phyloP scores from a whole-genome alignment of 768 basidiomycete species.

The Russula ochroleuca region DNA sequence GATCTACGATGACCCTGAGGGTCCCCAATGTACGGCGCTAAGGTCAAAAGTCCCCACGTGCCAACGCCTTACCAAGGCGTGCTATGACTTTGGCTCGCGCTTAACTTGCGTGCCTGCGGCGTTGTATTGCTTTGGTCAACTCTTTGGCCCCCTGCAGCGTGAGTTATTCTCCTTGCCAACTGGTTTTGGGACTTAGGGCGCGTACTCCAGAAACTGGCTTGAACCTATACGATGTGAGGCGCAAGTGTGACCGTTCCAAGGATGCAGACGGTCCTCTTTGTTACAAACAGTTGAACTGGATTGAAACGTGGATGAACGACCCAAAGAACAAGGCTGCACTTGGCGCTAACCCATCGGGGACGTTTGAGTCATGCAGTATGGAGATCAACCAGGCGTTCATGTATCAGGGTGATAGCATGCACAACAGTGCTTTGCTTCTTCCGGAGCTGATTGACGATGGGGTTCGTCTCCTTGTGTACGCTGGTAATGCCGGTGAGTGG shows the following conservation, averaged over 20 bases:
- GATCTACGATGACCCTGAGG: slow-evolving; percentile 58
- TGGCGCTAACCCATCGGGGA: slow-evolving; percentile 56
- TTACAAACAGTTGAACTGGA: slow-evolving; percentile 78
- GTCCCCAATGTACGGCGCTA: slow-evolving; percentile 45
- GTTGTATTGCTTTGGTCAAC: slow-evolving; percentile 74
- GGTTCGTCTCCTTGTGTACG: slow-evolving; percentile 82
- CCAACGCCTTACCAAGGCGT: slow-evolving; percentile 47
- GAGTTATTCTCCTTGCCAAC: slow-evolving; percentile 30
- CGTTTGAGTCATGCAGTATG: slow-evolving; percentile 72
- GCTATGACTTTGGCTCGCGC: slow-evolving; percentile 45
- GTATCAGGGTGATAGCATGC: slow-evolving; percentile 81
- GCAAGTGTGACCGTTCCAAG: slow-evolving; percentile 61
- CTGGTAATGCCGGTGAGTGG: slow-evolving; percentile 64
- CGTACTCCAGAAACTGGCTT: slow-evolving; percentile 53
- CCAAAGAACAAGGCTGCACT: slow-evolving; percentile 72
- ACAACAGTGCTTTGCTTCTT: slow-evolving; percentile 73
- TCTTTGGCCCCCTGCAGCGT: slow-evolving; percentile 70
- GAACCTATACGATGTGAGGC: slow-evolving; percentile 88
- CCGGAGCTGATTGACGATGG: slow-evolving; percentile 80
- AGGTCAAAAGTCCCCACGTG: slow-evolving; percentile 48
- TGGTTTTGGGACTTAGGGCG: background rate
- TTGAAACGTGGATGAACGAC: slow-evolving; percentile 85
- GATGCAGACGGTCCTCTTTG: slow-evolving; percentile 61
- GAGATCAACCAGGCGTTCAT: slow-evolving; percentile 77
- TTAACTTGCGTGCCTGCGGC: slow-evolving; percentile 53